Evolutionary conservation across 2,329 filamentous ascomycete genomes (phyloP).

Genomic region (Sordariomycetes sp.): DNA sequence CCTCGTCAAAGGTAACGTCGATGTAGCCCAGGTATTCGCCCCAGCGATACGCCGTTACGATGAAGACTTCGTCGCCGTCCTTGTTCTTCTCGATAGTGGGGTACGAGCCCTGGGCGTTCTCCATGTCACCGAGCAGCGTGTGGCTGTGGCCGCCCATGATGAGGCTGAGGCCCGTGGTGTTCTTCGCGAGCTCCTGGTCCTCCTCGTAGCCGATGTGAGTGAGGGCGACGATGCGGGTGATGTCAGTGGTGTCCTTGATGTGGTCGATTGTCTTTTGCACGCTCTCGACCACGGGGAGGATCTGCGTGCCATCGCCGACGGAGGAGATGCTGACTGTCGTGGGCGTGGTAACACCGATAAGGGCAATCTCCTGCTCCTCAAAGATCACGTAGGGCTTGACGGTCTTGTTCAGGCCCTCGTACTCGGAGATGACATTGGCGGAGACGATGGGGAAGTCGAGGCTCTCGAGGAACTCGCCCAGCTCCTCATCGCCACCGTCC

Average conservation of each 20-base stretch:
- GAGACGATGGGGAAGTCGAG: constrained; percentile 55
- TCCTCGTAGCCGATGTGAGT: constrained; percentile 59
- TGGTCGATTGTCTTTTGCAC: constrained; percentile 52
- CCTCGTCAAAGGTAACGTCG: constrained; percentile 49
- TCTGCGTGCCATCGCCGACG: constrained; percentile 45
- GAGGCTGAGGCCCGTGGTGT: constrained; percentile 53
- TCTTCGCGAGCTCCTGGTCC: constrained; percentile 48
- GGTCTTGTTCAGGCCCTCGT: constrained; percentile 47
- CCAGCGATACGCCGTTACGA: constrained; percentile 59
- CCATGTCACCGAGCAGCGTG: constrained; percentile 49
- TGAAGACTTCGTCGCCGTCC: constrained; percentile 56
- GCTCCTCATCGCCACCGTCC: constrained; percentile 51
- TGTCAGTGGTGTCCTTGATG: constrained; percentile 49
- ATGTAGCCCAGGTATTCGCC: constrained; percentile 60
- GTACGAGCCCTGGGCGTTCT: constrained; percentile 47
- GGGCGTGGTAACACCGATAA: constrained; percentile 55
- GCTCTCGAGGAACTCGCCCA: constrained; percentile 51
- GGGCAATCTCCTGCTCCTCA: constrained; percentile 45
- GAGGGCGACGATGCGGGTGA: constrained; percentile 54
- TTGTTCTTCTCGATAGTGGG: constrained; percentile 52
- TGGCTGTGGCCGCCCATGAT: constrained; percentile 55
- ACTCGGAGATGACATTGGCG: constrained; percentile 51
- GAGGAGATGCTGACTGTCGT: constrained; percentile 47
- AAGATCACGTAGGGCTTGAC: constrained; percentile 59
- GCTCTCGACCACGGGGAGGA: constrained; percentile 44